Evolutionary conservation across 2,329 filamentous ascomycete genomes (phyloP).

Genomic region (Penicillium sp.): DNA sequence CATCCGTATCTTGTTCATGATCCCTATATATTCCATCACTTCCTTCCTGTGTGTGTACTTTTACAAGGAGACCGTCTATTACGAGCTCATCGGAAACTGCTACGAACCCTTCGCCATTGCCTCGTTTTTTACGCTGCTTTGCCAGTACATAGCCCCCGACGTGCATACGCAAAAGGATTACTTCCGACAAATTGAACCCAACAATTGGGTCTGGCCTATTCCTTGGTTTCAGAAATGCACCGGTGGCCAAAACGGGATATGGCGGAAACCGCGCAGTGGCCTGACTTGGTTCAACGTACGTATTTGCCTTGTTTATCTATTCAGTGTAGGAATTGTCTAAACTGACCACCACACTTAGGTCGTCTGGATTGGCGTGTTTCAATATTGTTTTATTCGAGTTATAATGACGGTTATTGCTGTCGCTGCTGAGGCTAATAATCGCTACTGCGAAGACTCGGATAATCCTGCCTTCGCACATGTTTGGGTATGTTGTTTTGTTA

Average conservation of each 20-base stretch:
- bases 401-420: slow-evolving; percentile 76
- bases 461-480: slow-evolving; percentile 74
- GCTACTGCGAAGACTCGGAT: slow-evolving; percentile 75
- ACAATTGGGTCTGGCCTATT: slow-evolving; percentile 72
- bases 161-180: slow-evolving; percentile 78
- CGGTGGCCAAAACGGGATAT: slow-evolving; percentile 63
- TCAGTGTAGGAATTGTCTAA: neutral
- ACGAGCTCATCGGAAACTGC: slow-evolving; percentile 73
- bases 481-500: slow-evolving; percentile 57
- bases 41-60: slow-evolving; percentile 69
- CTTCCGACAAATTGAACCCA: slow-evolving; percentile 65
- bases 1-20: slow-evolving; percentile 84
- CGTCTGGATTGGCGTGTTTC: slow-evolving; percentile 76
- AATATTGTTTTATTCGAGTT: slow-evolving; percentile 79
- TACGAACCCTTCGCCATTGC: slow-evolving; percentile 87
- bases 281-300: slow-evolving; percentile 80
- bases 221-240: slow-evolving; percentile 67
- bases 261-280: slow-evolving; percentile 72
- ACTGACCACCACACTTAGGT: slow-evolving; percentile 14
- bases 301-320: neutral
- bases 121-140: slow-evolving; percentile 79
- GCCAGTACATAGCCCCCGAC: slow-evolving; percentile 72
- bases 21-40: slow-evolving; percentile 73
- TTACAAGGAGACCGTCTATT: slow-evolving; percentile 76
- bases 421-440: slow-evolving; percentile 62